Evolutionary conservation across 495 filamentous ascomycete genomes (phyloP).

Genomic region (Poronia punctata): DNA sequence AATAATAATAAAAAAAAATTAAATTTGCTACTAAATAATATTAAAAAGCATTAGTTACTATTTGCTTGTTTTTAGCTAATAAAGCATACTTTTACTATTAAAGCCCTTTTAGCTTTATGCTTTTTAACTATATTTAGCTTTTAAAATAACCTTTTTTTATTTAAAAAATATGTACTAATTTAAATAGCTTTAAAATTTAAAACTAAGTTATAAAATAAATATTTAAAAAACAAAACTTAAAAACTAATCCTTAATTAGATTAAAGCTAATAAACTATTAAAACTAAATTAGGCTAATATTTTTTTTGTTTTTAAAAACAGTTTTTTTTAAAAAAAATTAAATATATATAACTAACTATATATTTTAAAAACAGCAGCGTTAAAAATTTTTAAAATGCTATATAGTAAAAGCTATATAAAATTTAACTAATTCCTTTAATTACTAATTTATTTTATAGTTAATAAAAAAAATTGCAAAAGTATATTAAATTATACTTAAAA

Average conservation of each 20-base stretch:
- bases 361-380: not conserved
- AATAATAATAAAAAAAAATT: not conserved
- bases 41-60: slow-evolving; percentile 1
- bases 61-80: not conserved
- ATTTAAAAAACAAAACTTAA: not conserved
- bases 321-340: not conserved
- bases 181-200: slow-evolving; percentile 3
- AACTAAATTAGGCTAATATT: not conserved
- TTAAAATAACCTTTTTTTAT: not conserved
- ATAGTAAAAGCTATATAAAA: not conserved
- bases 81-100: not conserved
- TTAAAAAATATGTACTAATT: not conserved
- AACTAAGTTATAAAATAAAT: not conserved
- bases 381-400: not conserved
- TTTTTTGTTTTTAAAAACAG: not conserved
- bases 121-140: not conserved
- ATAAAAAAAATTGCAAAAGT: not conserved
- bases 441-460: slow-evolving; percentile 1
- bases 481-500: slow-evolving; percentile 1
- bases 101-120: not conserved
- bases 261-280: not conserved
- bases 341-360: not conserved
- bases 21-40: not conserved
- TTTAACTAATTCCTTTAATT: not conserved
- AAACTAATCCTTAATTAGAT: not conserved